Base-by-base conservation (phyloP, 177 flowering plant species). In the Vitis hybrid region DNA sequence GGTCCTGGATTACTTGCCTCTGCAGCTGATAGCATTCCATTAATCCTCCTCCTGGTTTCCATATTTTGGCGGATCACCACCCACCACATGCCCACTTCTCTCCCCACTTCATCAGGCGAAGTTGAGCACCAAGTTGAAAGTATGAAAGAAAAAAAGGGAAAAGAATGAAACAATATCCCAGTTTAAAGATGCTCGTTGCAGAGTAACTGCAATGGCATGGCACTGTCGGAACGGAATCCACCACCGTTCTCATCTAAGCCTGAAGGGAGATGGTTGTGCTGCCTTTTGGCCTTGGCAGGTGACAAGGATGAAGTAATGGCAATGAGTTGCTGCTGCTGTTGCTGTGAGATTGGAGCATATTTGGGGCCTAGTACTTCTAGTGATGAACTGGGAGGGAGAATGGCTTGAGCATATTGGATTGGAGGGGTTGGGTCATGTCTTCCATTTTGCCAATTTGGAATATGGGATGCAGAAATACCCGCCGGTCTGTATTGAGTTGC, bases 181-280 rank as follows among this genome's bases (percentile, higher is more conserved):
- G 49, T 61, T 75, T 69, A 83, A 11, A 75, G 71, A 51, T 76
- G 80, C 68, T 86, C 84, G 10, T 82, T 84, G 82, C 85, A 86
- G 49, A 86, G 79, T 53, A 89, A 62, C 69, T 82, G 89, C 80
- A 82, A 68, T 1, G 80, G 81, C 52, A 74, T 63, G 5, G 75
- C 57, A 66, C 76, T 69, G 50, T 77, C 79, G 10, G 83, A 57
- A n/a, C 52, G 77, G 29, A 76, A 75, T 10, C 74, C 71, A 15
- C 66, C 78, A 8, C 74, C 78, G 33, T 69, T 71, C 59, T 78
- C 85, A 39, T 85, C 87, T 22, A 62, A 82, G 52, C 76, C 73
- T 45, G 76, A 56, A 18, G 82, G 71, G 57, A 76, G 70, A 15
- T 45, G 72, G 62, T 74, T 80, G 48, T 76, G 83, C 13, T 72